Conservation (phyloP, 192 early-diverging fungal genomes). For the Helicostylum pulchrum region DNA sequence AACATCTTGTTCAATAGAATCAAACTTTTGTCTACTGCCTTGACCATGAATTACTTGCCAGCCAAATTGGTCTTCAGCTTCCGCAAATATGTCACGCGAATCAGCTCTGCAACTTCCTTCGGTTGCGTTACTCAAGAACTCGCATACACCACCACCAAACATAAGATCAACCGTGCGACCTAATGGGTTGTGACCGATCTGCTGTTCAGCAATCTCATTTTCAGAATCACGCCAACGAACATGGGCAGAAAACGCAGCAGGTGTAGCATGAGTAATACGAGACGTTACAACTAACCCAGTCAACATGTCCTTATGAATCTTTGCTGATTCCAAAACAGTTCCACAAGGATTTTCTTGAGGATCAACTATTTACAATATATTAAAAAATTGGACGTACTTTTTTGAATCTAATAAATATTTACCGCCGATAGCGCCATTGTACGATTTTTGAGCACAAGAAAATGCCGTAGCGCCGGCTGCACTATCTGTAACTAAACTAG, state of each 20-base stretch:
- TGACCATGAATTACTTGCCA: slow-evolving; percentile 14
- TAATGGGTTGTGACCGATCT: slow-evolving; percentile 41
- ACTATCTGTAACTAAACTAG: slow-evolving; percentile 54
- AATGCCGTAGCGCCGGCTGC: slow-evolving; percentile 62
- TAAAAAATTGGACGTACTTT: background rate
- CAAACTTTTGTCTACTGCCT: slow-evolving; percentile 17
- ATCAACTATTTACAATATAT: slow-evolving; percentile 22
- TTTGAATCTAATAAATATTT: slow-evolving; percentile 1
- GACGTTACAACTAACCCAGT: slow-evolving; percentile 59
- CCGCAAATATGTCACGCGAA: slow-evolving; percentile 38
- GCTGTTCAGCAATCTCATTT: slow-evolving; percentile 50
- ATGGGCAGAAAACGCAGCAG: slow-evolving; percentile 56
- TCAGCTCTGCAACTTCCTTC: slow-evolving; percentile 42
- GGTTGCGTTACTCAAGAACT: slow-evolving; percentile 40
- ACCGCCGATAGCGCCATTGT: slow-evolving; percentile 54
- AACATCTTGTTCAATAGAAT: slow-evolving; percentile 10
- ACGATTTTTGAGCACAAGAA: slow-evolving; percentile 49
- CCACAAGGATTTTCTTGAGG: slow-evolving; percentile 43
- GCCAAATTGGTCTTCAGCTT: slow-evolving; percentile 12
- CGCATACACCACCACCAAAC: slow-evolving; percentile 52
- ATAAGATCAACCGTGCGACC: slow-evolving; percentile 45
- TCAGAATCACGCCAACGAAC: slow-evolving; percentile 49
- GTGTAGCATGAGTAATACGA: slow-evolving; percentile 60
- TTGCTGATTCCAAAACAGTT: slow-evolving; percentile 60
- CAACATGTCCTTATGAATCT: slow-evolving; percentile 35